These are phyloP conservation scores for Sporopachydermia lactativora DNA, from an alignment of 805 yeast genomes.

Conservation along the genomic window DNA sequence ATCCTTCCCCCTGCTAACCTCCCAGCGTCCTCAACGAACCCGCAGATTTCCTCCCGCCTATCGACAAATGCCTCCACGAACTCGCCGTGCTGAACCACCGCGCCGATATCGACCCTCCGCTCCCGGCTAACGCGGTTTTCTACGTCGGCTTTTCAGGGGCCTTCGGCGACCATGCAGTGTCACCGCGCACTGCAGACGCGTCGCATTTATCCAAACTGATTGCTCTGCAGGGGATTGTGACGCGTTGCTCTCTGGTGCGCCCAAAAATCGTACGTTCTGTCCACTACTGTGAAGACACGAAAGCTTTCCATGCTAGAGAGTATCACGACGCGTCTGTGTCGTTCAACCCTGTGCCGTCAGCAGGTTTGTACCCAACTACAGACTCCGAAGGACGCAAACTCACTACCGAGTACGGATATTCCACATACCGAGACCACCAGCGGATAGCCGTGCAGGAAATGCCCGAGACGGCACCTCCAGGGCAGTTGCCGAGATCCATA, in stretches of 20 bases:
- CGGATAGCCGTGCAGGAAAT: slow-evolving; percentile 88
- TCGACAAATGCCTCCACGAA: slow-evolving; percentile 75
- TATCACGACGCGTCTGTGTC: slow-evolving; percentile 89
- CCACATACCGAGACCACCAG: slow-evolving; percentile 90
- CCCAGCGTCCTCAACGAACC: slow-evolving; percentile 45
- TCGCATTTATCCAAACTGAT: slow-evolving; percentile 65
- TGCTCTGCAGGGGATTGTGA: slow-evolving; percentile 89
- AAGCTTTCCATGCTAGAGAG: slow-evolving; percentile 78
- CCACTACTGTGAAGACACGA: slow-evolving; percentile 78
- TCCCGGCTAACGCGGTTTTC: slow-evolving; percentile 50
- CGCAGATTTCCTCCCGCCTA: slow-evolving; percentile 77
- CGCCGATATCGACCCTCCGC: slow-evolving; percentile 37
- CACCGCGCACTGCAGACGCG: slow-evolving; percentile 80
- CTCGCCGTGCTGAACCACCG: slow-evolving; percentile 63
- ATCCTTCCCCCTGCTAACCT: background rate
- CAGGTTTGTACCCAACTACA: slow-evolving; percentile 84
- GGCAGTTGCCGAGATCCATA: slow-evolving; percentile 87
- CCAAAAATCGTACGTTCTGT: slow-evolving; percentile 88
- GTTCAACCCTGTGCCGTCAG: slow-evolving; percentile 67
- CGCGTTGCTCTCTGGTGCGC: slow-evolving; percentile 82
- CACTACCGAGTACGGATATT: slow-evolving; percentile 82
- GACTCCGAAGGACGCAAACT: slow-evolving; percentile 85
- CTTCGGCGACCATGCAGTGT: slow-evolving; percentile 75
- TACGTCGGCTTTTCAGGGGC: slow-evolving; percentile 80
- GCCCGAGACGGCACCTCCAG: slow-evolving; percentile 97